phyloP scores from a whole-genome alignment of 306 rosid species.

The Casuarina glauca region DNA sequence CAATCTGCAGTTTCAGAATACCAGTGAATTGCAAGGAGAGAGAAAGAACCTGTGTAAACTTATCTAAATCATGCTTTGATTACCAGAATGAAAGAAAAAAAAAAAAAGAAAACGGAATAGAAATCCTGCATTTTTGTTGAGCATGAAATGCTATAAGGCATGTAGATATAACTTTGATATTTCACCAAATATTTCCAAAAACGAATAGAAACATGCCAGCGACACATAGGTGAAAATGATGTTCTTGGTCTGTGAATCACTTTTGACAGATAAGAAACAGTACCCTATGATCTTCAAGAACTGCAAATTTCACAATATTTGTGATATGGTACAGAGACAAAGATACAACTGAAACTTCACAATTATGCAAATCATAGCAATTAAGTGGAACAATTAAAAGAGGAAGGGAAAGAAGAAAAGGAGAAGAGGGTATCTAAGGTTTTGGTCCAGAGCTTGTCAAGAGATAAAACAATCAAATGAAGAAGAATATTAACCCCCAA shows the following conservation, averaged over 20 bases:
- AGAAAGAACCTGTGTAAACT: constrained; percentile 6
- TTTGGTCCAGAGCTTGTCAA: background rate
- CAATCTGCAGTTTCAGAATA: constrained; percentile 60
- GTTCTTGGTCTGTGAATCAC: background rate
- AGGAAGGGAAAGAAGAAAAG: background rate
- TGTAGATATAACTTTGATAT: background rate
- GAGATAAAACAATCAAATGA: constrained; percentile 19
- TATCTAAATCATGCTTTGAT: constrained; percentile 7
- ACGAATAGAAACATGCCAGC: background rate
- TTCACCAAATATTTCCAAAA: background rate
- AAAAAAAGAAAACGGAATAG: background rate
- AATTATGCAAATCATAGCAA: background rate
- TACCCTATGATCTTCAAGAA: constrained; percentile 2
- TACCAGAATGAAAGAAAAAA: background rate
- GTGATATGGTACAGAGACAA: background rate
- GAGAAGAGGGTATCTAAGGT: background rate
- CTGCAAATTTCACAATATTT: background rate
- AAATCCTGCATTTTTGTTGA: background rate
- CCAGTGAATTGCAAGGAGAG: constrained; percentile 2
- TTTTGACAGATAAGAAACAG: background rate
- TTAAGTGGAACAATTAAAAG: background rate
- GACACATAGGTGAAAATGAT: background rate
- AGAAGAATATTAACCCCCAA: background rate
- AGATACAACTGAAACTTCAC: background rate
- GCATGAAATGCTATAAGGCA: background rate